These are phyloP conservation scores for Ulota crispa DNA, from an alignment of 225 moss, liverwort and hornwort species.

Conservation along the genomic window DNA sequence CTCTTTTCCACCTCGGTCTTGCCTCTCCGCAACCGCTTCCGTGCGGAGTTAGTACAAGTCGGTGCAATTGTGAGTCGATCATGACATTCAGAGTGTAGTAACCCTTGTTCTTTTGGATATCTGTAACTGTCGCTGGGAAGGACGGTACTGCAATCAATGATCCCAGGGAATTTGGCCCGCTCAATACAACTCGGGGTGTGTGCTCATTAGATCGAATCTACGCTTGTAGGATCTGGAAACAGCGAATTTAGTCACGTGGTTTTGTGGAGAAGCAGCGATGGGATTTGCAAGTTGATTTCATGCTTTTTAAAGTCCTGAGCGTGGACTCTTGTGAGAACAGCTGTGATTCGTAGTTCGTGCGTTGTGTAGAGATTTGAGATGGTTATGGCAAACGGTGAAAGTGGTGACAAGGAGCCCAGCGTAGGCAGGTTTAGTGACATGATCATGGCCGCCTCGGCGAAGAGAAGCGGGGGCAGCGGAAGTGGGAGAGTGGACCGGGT, in stretches of 20 bases:
- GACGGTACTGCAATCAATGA: neutral
- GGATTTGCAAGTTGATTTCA: neutral
- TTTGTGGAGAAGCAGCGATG: neutral
- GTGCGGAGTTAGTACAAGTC: neutral
- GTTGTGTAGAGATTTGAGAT: neutral
- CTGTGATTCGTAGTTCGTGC: neutral
- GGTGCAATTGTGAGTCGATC: neutral
- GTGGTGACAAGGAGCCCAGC: conserved; percentile 35
- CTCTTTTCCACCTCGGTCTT: too few relatives aligned
- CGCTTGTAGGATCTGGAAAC: neutral
- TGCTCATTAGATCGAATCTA: neutral
- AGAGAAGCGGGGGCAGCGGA: conserved; percentile 17
- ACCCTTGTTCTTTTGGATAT: neutral
- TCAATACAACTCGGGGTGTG: neutral
- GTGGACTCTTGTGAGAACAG: too few relatives aligned
- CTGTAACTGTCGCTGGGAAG: neutral
- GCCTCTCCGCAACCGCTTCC: neutral
- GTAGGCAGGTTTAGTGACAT: conserved; percentile 36
- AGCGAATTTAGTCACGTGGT: neutral
- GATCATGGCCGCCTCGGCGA: conserved; percentile 26
- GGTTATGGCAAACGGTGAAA: conserved; percentile 33
- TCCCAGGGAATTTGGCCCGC: neutral
- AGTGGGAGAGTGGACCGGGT: conserved; percentile 62
- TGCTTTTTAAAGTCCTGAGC: neutral
- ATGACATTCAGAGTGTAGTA: neutral